Percentiles rank a stretch among this genome's conserved stretches.
Evolutionary conservation across 768 basidiomycete genomes (phyloP).

Genomic region (Pleurotus giganteus): DNA sequence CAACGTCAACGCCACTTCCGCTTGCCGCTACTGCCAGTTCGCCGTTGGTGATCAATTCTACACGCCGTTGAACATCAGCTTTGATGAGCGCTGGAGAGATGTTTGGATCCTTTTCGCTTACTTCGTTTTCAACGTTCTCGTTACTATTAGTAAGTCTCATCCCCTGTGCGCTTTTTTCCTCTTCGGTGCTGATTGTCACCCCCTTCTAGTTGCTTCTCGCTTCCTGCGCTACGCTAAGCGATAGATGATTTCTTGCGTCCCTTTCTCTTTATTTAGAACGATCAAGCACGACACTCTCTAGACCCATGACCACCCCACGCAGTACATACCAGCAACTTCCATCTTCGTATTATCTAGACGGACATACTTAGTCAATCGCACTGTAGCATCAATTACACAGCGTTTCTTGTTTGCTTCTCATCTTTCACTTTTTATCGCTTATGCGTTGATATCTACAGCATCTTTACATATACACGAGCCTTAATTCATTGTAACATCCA

Average conservation of each 20-base stretch:
- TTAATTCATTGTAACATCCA: too few species aligned
- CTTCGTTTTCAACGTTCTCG: constrained; percentile 68
- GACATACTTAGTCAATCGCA: too few species aligned
- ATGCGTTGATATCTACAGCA: too few species aligned
- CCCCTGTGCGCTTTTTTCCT: constrained; percentile 6
- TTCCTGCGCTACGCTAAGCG: constrained; percentile 73
- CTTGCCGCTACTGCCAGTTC: constrained; percentile 77
- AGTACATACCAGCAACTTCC: too few species aligned
- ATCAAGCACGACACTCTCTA: not conserved
- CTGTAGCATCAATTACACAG: too few species aligned
- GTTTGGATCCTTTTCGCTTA: constrained; percentile 64
- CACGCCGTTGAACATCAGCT: constrained; percentile 64
- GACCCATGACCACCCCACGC: not conserved
- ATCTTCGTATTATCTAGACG: too few species aligned
- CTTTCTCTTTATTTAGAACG: constrained; percentile 16
- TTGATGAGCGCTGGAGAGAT: constrained; percentile 64
- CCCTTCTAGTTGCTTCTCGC: constrained; percentile 56
- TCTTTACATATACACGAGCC: too few species aligned
- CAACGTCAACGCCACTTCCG: constrained; percentile 54
- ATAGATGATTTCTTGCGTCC: constrained; percentile 21
- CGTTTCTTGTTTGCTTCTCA: too few species aligned
- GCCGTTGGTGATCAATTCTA: constrained; percentile 56
- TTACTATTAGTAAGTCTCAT: constrained; percentile 42
- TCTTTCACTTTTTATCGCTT: too few species aligned
- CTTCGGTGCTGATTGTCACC: not conserved